These are phyloP conservation scores for Phytophthora constricta DNA, from an alignment of 352 stramenopile genomes.

Conservation along the genomic window DNA sequence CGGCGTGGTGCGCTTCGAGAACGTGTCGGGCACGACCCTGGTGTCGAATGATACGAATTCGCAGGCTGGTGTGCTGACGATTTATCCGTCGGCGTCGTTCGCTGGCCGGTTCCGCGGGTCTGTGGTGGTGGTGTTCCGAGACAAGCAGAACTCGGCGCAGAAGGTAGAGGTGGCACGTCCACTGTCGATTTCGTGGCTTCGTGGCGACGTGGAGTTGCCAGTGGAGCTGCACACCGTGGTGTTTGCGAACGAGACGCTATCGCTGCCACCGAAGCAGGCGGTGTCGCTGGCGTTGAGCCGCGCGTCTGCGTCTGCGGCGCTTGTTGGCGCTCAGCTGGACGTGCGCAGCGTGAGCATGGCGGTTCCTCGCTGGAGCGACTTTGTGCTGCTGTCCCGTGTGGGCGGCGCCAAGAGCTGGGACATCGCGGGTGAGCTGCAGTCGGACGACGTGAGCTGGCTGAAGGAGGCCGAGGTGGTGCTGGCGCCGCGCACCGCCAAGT, in stretches of 20 bases:
- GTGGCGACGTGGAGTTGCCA: conserved; percentile 9
- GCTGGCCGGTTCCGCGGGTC: conserved; percentile 8
- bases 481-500: conserved; percentile 31
- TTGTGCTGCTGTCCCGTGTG: conserved; percentile 14
- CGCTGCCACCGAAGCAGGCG: conserved; percentile 24
- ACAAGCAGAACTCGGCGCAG: conserved; percentile 16
- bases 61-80: conserved; percentile 4
- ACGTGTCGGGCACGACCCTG: conserved; percentile 8
- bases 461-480: conserved; percentile 33
- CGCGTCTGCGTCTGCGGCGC: conserved; percentile 12
- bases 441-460: conserved; percentile 28
- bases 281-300: conserved; percentile 21
- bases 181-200: conserved; percentile 8
- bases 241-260: conserved; percentile 35
- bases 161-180: conserved; percentile 15
- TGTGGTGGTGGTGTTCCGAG: conserved; percentile 19
- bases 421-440: conserved; percentile 24
- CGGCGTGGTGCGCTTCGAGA: conserved; percentile 10
- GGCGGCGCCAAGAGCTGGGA: conserved; percentile 6
- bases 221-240: conserved; percentile 15
- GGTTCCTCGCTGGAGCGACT: conserved; percentile 18
- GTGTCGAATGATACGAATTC: conserved; percentile 9
- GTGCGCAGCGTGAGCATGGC: conserved; percentile 18
- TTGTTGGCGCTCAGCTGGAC: conserved; percentile 5
- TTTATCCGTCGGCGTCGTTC: conserved; percentile 6